Percentiles rank a stretch among this genome's conserved stretches.
These are phyloP conservation scores for Fusarium irregulare DNA, from an alignment of 2,329 filamentous ascomycete genomes.

Conservation along the genomic window DNA sequence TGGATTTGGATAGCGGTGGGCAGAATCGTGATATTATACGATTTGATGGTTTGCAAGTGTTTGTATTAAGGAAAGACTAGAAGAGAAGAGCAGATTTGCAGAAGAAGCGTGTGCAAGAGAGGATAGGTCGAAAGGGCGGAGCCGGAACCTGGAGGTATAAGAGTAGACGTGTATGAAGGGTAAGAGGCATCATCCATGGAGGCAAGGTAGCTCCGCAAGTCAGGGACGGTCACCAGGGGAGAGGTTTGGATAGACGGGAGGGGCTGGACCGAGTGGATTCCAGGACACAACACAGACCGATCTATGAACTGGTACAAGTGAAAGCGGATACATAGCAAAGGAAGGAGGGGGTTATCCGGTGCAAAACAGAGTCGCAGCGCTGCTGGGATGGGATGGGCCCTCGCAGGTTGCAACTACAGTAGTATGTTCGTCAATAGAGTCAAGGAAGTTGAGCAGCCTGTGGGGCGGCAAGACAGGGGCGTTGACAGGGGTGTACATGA, in stretches of 20 bases:
- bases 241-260: constrained; percentile 44
- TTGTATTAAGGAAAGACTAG: constrained; percentile 47
- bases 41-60: constrained; percentile 35
- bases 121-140: constrained; percentile 41
- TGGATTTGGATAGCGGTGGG: constrained; percentile 26
- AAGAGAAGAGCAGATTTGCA: constrained; percentile 40
- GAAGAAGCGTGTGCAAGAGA: constrained; percentile 39
- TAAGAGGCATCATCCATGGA: constrained; percentile 48
- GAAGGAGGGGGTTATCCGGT: constrained; percentile 30
- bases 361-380: constrained; percentile 44
- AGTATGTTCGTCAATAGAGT: constrained; percentile 42
- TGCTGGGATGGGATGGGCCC: constrained; percentile 37
- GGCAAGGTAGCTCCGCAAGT: constrained; percentile 40
- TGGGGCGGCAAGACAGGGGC: constrained; percentile 34
- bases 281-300: constrained; percentile 46
- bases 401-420: constrained; percentile 37
- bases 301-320: constrained; percentile 43
- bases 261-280: constrained; percentile 43
- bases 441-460: constrained; percentile 42
- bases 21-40: constrained; percentile 43
- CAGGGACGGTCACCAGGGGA: constrained; percentile 44
- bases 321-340: constrained; percentile 32
- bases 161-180: constrained; percentile 45
- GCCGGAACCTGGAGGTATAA: constrained; percentile 49
- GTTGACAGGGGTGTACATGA: constrained; percentile 30